Conservation (phyloP, 345 rosid genomes). For the Populus davidiana region DNA sequence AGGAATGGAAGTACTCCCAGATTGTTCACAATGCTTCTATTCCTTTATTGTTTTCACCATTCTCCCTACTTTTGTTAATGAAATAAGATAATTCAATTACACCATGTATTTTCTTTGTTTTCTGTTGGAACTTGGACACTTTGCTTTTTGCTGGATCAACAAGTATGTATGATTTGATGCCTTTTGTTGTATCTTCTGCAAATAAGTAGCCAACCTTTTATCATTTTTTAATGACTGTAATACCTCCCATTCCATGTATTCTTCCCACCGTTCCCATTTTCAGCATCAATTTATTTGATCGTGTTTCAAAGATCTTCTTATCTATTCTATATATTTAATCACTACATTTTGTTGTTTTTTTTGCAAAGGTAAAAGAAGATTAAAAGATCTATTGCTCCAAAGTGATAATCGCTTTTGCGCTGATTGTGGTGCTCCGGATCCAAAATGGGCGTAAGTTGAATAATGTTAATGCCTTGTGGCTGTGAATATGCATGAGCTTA, state of each 20-base stretch:
- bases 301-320: neutral
- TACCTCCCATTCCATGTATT: neutral
- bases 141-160: neutral
- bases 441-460: slow-evolving; percentile 97
- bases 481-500: neutral
- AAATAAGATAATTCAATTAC: neutral
- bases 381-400: slow-evolving; percentile 67
- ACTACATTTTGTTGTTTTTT: neutral
- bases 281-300: neutral
- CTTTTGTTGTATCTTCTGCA: neutral
- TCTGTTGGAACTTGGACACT: neutral
- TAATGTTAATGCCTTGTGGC: slow-evolving; percentile 1
- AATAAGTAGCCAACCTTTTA: neutral
- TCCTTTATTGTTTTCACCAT: neutral
- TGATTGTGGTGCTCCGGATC: slow-evolving; percentile 95
- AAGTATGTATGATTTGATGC: neutral
- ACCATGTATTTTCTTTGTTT: neutral
- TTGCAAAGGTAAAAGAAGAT: slow-evolving; percentile 63
- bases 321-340: neutral
- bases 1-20: neutral
- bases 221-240: neutral
- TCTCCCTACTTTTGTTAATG: slow-evolving; percentile 1
- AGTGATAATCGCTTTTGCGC: slow-evolving; percentile 86
- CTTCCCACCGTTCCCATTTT: neutral
- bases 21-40: neutral